Evolutionary conservation across 83 land plant species (phyloP), one percentile per base, ranked within the genome.

Genomic region (Picea abies): DNA sequence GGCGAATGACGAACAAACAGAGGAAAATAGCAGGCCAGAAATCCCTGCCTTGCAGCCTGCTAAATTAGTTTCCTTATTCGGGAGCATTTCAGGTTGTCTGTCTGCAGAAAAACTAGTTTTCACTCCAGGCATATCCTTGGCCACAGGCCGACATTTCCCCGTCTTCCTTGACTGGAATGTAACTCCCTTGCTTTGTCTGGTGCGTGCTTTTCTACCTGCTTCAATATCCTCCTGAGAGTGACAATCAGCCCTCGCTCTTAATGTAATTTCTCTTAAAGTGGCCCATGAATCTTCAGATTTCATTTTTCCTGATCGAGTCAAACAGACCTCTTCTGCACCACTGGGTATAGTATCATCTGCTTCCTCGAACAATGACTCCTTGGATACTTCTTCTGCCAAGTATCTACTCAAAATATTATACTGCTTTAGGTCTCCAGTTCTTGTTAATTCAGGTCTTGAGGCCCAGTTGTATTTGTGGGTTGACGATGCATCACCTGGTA

Each of bases 281-380:
- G 77, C 56, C 52, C 77, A 39, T 73, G 39, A 49, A 73, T 73
- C 77, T 23, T 73, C 77, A 44, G 77, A 73, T 44, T 73, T 73
- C 77, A 41, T 73, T 52, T 73, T 73, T 44, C 56, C 77, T 10
- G 14, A 73, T 44, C 77, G 5, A 44, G 26, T n/a, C 15, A 73
- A 19, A 22, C 58, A 39, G 4, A 15, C 39, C 4, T 22, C 15
- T 47, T 44, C 56, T 47, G 47, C n/a, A n/a, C 58, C 58, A 41
- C 23, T 73, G 47, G 56, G 5, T 22, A 73, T 44, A 25, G 25
- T 9, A 6, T 52, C 77, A 39, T 20, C 77, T n/a, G 47, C 58
- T 47, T 73, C 58, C 26, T 73, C 58, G 0, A 41, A 73, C 16
- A 73, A n/a, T n/a, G 77, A 11, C 4, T 73, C 77, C 39, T 52